Percentiles rank a stretch among this genome's conserved stretches.
Evolutionary conservation across 2,329 filamentous ascomycete genomes (phyloP).

Genomic region (Colletotrichum sp.): DNA sequence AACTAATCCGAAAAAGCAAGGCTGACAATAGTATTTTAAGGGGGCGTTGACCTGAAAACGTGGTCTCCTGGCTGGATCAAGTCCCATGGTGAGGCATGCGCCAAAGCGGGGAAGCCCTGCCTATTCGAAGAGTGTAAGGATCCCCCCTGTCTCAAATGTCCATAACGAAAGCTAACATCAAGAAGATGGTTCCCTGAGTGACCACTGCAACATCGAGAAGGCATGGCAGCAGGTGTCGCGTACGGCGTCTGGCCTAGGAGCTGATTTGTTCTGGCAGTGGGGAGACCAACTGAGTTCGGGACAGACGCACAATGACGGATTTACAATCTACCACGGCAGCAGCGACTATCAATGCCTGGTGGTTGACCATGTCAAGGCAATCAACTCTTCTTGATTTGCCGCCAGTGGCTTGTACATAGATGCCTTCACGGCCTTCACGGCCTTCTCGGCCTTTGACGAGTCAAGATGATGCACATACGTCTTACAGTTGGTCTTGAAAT

Average conservation of each 20-base stretch:
- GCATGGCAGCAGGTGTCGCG: slow-evolving; percentile 36
- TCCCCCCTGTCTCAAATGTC: background rate
- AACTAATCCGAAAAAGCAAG: background rate
- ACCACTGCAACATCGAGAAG: slow-evolving; percentile 46
- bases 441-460: background rate
- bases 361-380: slow-evolving; percentile 33
- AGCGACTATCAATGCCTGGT: slow-evolving; percentile 42
- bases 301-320: slow-evolving; percentile 39
- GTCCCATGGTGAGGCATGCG: slow-evolving; percentile 31
- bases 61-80: slow-evolving; percentile 24
- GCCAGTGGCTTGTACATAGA: background rate
- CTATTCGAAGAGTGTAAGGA: slow-evolving; percentile 37
- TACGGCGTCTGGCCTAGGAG: slow-evolving; percentile 25
- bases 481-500: background rate
- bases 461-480: background rate
- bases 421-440: background rate
- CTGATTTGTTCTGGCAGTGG: slow-evolving; percentile 37
- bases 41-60: background rate
- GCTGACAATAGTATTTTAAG: too few relatives aligned
- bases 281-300: slow-evolving; percentile 38
- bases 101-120: slow-evolving; percentile 32
- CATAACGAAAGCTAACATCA: background rate
- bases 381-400: background rate
- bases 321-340: slow-evolving; percentile 44
- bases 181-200: background rate